Evolutionary conservation across 2,329 filamentous ascomycete genomes (phyloP), one percentile per base, ranked within the genome.

Genomic region (Beauveria scarabaeidicola): DNA sequence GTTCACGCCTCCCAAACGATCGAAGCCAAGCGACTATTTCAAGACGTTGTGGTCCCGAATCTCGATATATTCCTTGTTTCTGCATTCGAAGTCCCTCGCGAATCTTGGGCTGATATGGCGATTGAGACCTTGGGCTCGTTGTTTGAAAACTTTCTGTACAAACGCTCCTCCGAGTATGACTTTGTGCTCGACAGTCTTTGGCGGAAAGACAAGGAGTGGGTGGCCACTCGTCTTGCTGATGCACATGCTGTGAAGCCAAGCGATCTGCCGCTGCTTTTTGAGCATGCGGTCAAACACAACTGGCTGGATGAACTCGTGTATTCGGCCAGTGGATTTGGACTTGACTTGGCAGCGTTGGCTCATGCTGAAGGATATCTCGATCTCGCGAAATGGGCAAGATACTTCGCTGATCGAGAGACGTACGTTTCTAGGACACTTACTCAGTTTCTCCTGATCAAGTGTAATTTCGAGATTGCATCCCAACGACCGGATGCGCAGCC

Each of bases 131-230:
- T 92, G 29, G 86, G 84, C 61, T 88, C 89, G 15, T 77, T 93
- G 1, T 93, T 97, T 66, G 86, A 90, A 55, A 88, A 89, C 11
- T 97, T 96, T 69, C 79, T 97, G 29, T 82, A 86, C 68, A 92
- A 92, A 72, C 83, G 86, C 59, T 85, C 91, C 11, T 81, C 86
- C 5, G 84, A 92, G 59, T 89, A 90, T 70, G 87, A 92, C 64
- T 95, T 97, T 63, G 93, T 96, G 15, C 82, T 99, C 60, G 88
- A 96, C 69, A 92, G 91, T 61, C 77, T 96, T 6, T 97, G 93
- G 92, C 87, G 88, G 65, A 91, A 94, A 69, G 91, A 97, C 69
- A 89, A 87, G 65, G 82, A 87, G 21, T 97, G 91, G 88, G 89
- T 97, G 17, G 87, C 87, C 10, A 83, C 87, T 64, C 85, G 89